These are phyloP conservation scores for Cardamine occulta DNA, from an alignment of 345 rosid species.

Conservation along the genomic window DNA sequence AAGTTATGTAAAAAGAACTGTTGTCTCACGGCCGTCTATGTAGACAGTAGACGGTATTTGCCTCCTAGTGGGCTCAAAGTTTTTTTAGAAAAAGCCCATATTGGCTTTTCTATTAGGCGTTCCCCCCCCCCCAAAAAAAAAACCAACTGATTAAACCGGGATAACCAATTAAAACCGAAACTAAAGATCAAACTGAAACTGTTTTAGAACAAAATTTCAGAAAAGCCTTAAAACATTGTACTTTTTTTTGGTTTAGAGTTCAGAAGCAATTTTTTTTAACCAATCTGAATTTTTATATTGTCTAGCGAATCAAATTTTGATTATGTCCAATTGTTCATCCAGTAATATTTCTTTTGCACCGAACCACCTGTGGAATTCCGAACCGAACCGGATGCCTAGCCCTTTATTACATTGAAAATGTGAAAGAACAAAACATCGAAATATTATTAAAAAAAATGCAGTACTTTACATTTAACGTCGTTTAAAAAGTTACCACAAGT, in stretches of 20 bases:
- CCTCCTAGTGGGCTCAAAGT: neutral
- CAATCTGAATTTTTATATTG: neutral
- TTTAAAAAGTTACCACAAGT: neutral
- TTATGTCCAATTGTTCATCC: too few species aligned
- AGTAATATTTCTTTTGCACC: too few species aligned
- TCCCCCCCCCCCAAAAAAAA: neutral
- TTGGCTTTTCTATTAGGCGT: neutral
- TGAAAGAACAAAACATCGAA: neutral
- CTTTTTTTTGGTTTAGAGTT: neutral
- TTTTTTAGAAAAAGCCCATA: neutral
- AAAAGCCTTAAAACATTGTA: neutral
- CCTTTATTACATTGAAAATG: neutral
- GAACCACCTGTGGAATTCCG: neutral
- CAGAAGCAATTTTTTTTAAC: neutral
- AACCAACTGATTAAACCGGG: neutral
- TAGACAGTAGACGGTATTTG: too few species aligned
- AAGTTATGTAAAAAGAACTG: too few species aligned
- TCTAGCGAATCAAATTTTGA: too few species aligned
- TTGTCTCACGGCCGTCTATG: too few species aligned
- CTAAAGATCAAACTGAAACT: neutral
- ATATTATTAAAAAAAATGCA: neutral
- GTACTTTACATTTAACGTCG: neutral
- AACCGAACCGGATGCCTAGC: neutral
- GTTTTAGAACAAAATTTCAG: too few species aligned
- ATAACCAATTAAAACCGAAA: neutral